A percentile compares a stretch with the other conserved stretches of the same genome.
phyloP scores from a whole-genome alignment of 2,329 filamentous ascomycete genomes.

The Parastagonospora avenae region DNA sequence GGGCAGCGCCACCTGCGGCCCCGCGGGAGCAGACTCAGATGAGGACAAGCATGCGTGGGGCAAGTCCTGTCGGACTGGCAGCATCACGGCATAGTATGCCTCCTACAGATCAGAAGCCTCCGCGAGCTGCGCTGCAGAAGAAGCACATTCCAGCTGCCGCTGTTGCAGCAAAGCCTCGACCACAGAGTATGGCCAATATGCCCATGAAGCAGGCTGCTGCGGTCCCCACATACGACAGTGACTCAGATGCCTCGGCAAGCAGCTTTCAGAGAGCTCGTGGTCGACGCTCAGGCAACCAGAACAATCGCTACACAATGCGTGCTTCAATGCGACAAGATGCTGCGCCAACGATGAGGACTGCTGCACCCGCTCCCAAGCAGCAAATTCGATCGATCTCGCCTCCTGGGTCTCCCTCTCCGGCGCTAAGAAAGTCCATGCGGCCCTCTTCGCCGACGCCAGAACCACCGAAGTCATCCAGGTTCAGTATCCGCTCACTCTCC shows the following conservation, averaged over 20 bases:
- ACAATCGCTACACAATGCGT: slow-evolving; percentile 66
- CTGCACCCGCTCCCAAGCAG: slow-evolving; percentile 38
- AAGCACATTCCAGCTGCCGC: slow-evolving; percentile 42
- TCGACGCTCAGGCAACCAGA: slow-evolving; percentile 41
- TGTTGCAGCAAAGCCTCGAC: slow-evolving; percentile 24
- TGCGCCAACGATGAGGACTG: slow-evolving; percentile 38
- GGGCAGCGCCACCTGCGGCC: slow-evolving; percentile 14
- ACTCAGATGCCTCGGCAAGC: slow-evolving; percentile 61
- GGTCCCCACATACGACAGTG: slow-evolving; percentile 44
- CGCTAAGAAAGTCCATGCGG: slow-evolving; percentile 41
- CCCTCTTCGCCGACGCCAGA: slow-evolving; percentile 34
- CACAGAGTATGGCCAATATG: slow-evolving; percentile 32
- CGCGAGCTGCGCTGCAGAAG: slow-evolving; percentile 47
- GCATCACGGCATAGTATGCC: slow-evolving; percentile 43
- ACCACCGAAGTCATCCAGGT: slow-evolving; percentile 57
- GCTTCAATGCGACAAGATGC: slow-evolving; percentile 68
- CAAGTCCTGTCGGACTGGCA: slow-evolving; percentile 29
- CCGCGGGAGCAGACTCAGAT: slow-evolving; percentile 28
- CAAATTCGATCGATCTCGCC: slow-evolving; percentile 51
- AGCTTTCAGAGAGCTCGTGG: slow-evolving; percentile 73
- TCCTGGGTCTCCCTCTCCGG: slow-evolving; percentile 27
- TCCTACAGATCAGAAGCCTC: slow-evolving; percentile 27
- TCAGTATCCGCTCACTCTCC: slow-evolving; percentile 73
- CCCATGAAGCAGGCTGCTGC: slow-evolving; percentile 20
- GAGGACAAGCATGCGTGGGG: slow-evolving; percentile 47